Conservation (phyloP, 768 basidiomycete genomes). For the Ramaria sp. region DNA sequence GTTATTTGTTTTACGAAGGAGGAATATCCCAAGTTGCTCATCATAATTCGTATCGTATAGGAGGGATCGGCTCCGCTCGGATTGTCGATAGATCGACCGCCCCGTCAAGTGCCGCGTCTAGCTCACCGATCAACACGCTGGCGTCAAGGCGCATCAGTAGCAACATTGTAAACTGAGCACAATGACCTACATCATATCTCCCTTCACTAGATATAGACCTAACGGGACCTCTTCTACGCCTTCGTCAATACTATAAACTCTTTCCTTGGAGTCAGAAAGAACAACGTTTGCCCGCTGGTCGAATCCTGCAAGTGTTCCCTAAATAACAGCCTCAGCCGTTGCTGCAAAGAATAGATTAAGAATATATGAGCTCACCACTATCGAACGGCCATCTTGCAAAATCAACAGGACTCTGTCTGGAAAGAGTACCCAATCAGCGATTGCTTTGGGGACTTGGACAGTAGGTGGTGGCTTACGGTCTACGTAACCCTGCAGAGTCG, state of each 20-base stretch:
- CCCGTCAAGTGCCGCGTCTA: conserved; percentile 74
- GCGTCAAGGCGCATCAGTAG: conserved; percentile 8
- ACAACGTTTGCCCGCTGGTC: conserved; percentile 97
- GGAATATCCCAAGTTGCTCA: not conserved
- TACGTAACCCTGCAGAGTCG: conserved; percentile 85
- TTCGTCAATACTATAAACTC: conserved; percentile 84
- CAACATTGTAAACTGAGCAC: not conserved
- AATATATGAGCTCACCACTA: conserved; percentile 52
- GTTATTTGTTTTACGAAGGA: not conserved
- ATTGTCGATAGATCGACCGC: conserved; percentile 65
- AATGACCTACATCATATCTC: conserved; percentile 86
- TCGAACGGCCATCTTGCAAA: conserved; percentile 91
- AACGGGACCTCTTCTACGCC: conserved; percentile 91
- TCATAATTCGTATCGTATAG: conserved; percentile 58
- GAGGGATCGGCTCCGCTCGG: conserved; percentile 78
- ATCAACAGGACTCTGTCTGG: conserved; percentile 85
- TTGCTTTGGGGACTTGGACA: no score
- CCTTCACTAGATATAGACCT: conserved; percentile 94
- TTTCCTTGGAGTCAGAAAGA: conserved; percentile 86
- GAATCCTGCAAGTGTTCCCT: conserved; percentile 87
- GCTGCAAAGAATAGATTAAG: not conserved
- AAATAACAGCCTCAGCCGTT: conserved; percentile 4
- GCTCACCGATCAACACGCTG: conserved; percentile 72
- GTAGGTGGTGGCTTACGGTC: conserved; percentile 46
- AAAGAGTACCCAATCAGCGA: not conserved